These are phyloP conservation scores for Akebia trifoliata DNA, from an alignment of 164 flowering plant genomes.

Conservation along the genomic window DNA sequence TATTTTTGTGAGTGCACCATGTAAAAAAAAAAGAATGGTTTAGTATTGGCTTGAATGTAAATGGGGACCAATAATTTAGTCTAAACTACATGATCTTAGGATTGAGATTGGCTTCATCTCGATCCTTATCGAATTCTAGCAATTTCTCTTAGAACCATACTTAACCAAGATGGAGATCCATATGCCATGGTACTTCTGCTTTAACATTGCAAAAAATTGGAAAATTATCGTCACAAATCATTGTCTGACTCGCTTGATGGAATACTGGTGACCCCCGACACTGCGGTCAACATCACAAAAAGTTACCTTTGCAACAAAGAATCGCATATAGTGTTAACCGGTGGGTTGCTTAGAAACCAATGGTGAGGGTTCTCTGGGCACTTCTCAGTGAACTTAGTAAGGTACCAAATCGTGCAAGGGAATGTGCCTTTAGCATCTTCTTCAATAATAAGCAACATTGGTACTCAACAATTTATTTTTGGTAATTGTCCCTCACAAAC, in stretches of 20 bases:
- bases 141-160: no score
- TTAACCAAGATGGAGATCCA: no score
- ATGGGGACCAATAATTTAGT: no score
- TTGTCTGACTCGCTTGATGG: not conserved
- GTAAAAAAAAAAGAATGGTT: no score
- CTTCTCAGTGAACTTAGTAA: not conserved
- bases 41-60: no score
- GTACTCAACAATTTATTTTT: not conserved
- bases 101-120: no score
- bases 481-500: not conserved
- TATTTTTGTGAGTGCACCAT: no score
- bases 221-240: no score
- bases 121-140: no score
- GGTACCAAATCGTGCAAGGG: slow-evolving; percentile 5
- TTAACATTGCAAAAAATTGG: no score
- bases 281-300: not conserved
- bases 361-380: not conserved
- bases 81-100: no score
- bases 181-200: no score
- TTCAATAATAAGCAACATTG: not conserved
- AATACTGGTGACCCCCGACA: not conserved
- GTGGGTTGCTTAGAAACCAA: not conserved
- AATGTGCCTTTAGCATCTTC: slow-evolving; percentile 1
- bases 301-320: not conserved
- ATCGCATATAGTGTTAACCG: not conserved